phyloP scores from a whole-genome alignment of 371 early-diverging fungal genomes.

The Conidiobolus incongruus region DNA sequence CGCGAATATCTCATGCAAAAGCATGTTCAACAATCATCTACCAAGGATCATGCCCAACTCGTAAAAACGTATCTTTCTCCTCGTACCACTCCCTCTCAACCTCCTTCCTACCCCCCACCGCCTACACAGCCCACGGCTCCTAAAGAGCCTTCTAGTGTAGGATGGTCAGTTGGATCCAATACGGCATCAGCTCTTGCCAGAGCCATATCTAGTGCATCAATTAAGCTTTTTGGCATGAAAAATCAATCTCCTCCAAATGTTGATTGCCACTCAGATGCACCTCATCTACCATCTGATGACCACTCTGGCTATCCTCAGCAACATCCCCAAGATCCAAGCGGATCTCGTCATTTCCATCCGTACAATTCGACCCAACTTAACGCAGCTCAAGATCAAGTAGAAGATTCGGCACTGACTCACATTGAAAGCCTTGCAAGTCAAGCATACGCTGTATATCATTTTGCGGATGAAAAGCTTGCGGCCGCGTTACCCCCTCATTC shows the following conservation, averaged over 20 bases:
- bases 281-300: neutral
- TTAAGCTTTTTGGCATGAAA: conserved; percentile 23
- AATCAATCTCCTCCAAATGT: conserved; percentile 19
- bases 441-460: conserved; percentile 32
- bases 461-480: conserved; percentile 32
- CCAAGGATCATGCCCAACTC: neutral
- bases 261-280: neutral
- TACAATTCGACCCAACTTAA: conserved; percentile 6
- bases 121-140: conserved; percentile 8
- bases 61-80: neutral
- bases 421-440: conserved; percentile 33
- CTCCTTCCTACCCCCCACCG: conserved; percentile 7
- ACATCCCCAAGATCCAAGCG: conserved; percentile 7
- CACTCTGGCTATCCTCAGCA: neutral
- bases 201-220: conserved; percentile 30
- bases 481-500: conserved; percentile 5
- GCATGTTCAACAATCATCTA: neutral
- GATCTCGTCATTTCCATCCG: neutral
- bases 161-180: conserved; percentile 7
- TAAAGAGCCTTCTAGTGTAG: conserved; percentile 7
- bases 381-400: conserved; percentile 7
- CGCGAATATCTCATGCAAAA: neutral
- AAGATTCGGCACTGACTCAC: conserved; percentile 18
- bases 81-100: conserved; percentile 5
- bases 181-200: conserved; percentile 28